Conservation (phyloP, 1,284 basidiomycete genomes). For the Boletellus dicymbophilus region DNA sequence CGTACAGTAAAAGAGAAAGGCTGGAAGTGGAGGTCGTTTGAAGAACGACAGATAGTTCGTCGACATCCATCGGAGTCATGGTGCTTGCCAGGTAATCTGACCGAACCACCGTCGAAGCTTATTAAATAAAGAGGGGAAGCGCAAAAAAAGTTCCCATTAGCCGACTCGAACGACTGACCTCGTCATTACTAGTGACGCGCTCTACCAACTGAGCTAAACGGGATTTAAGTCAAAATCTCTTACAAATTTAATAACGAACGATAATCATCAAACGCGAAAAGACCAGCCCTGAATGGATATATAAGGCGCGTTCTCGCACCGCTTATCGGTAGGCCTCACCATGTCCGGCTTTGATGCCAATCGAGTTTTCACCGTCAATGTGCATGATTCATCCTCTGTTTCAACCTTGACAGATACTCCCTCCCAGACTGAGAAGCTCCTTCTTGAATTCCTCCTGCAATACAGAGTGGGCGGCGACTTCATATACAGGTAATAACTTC, state of each 20-base stretch:
- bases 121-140: too few relatives aligned
- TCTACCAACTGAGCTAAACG: conserved; percentile 62
- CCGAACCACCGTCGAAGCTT: too few relatives aligned
- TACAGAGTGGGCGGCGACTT: conserved; percentile 90
- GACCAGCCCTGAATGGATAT: conserved; percentile 47
- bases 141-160: conserved; percentile 40
- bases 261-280: conserved; percentile 38
- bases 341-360: conserved; percentile 80
- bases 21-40: conserved; percentile 69
- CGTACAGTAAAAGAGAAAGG: conserved; percentile 70
- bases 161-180: conserved; percentile 54
- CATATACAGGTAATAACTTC: conserved; percentile 69
- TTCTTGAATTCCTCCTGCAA: conserved; percentile 84
- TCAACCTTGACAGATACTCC: conserved; percentile 64
- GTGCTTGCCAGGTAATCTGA: too few relatives aligned
- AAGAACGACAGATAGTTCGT: conserved; percentile 71
- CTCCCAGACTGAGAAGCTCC: conserved; percentile 77
- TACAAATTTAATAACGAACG: too few relatives aligned
- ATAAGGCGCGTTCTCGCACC: conserved; percentile 8
- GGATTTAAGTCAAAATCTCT: conserved; percentile 12
- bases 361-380: conserved; percentile 76
- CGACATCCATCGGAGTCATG: conserved; percentile 77
- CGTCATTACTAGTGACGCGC: conserved; percentile 61
- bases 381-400: conserved; percentile 58
- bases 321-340: conserved; percentile 10